Conservation (phyloP, 2,329 filamentous ascomycete genomes). For the Pseudonectria foliicola region DNA sequence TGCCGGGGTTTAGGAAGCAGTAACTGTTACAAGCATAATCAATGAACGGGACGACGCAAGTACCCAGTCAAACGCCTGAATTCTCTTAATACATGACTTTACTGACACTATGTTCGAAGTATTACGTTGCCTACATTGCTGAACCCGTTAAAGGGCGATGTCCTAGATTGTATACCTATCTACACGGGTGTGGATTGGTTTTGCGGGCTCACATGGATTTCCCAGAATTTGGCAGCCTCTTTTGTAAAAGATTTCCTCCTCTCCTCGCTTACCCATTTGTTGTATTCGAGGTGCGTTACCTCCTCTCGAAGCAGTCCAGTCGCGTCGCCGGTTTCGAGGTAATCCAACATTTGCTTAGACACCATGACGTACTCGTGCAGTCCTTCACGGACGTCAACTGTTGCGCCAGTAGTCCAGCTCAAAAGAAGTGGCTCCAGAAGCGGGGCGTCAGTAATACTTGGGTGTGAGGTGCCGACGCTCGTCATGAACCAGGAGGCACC, state of each 20-base stretch:
- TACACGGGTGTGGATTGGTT: constrained; percentile 3
- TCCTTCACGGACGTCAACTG: constrained; percentile 48
- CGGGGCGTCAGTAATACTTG: constrained; percentile 59
- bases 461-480: constrained; percentile 49
- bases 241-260: constrained; percentile 25
- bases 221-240: constrained; percentile 32
- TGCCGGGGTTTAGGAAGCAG: neutral
- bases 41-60: too few species aligned
- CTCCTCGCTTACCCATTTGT: constrained; percentile 32
- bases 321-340: constrained; percentile 33
- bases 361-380: constrained; percentile 54
- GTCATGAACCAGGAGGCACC: constrained; percentile 48
- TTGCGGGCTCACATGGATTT: constrained; percentile 33
- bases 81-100: too few species aligned
- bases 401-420: constrained; percentile 54
- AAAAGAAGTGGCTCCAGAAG: constrained; percentile 56
- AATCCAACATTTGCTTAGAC: constrained; percentile 50
- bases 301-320: constrained; percentile 42
- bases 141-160: too few species aligned
- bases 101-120: too few species aligned
- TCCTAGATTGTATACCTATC: too few species aligned
- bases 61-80: too few species aligned
- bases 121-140: too few species aligned
- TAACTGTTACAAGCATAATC: too few species aligned
- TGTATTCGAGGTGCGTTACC: constrained; percentile 36